A percentile compares a stretch with the other conserved stretches of the same genome.
phyloP scores from a whole-genome alignment of 2,329 filamentous ascomycete species.

The Microsporum audouinii region DNA sequence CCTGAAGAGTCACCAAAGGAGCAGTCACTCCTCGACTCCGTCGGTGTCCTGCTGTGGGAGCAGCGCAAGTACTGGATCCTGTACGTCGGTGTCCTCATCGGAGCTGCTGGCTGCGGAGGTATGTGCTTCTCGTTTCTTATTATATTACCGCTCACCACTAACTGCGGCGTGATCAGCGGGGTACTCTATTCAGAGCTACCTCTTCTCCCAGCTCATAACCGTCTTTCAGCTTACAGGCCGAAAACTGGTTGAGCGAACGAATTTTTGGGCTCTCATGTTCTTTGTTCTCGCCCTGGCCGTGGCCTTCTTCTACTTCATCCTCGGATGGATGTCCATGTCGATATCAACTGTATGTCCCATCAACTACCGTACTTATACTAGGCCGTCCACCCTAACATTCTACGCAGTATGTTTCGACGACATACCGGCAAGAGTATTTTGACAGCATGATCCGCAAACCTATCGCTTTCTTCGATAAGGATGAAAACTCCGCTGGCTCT shows the following conservation, averaged over 20 bases:
- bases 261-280: slow-evolving; percentile 47
- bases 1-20: slow-evolving; percentile 7
- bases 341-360: slow-evolving; percentile 33
- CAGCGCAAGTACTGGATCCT: slow-evolving; percentile 23
- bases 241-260: slow-evolving; percentile 30
- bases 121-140: slow-evolving; percentile 10
- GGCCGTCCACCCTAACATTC: background rate
- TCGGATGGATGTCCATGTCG: slow-evolving; percentile 37
- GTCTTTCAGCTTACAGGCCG: slow-evolving; percentile 36
- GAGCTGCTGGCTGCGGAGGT: slow-evolving; percentile 24
- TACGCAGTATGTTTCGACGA: slow-evolving; percentile 23
- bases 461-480: slow-evolving; percentile 34
- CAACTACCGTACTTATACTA: slow-evolving; percentile 20
- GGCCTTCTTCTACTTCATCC: slow-evolving; percentile 33
- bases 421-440: slow-evolving; percentile 37
- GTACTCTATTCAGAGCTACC: slow-evolving; percentile 28
- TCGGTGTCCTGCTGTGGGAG: slow-evolving; percentile 24
- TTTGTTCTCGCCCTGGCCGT: slow-evolving; percentile 43
- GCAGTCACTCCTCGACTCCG: slow-evolving; percentile 15
- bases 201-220: slow-evolving; percentile 40
- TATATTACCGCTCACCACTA: background rate
- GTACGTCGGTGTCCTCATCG: slow-evolving; percentile 19
- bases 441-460: slow-evolving; percentile 35
- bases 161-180: slow-evolving; percentile 13
- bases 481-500: slow-evolving; percentile 39